Evolutionary conservation across 495 filamentous ascomycete species (phyloP).

Genomic region (Elasticomyces elasticus): DNA sequence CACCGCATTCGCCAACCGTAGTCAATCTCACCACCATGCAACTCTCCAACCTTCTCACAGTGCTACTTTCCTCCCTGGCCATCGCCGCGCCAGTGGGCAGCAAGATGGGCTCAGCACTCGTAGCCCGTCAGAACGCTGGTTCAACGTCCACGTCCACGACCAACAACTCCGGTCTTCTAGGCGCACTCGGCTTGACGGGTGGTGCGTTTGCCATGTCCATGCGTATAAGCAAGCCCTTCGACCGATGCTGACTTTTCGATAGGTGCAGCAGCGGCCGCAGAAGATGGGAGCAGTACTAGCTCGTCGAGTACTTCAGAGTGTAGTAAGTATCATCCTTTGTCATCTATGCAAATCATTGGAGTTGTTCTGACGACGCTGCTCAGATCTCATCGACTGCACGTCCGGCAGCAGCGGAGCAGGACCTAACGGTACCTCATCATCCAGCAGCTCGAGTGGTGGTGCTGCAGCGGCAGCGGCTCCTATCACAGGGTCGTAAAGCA

Average conservation of each 20-base stretch:
- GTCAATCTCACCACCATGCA: background rate
- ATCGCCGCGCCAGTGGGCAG: conserved; percentile 1
- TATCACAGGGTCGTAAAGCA: background rate
- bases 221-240: too few relatives aligned
- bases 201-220: too few relatives aligned
- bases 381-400: background rate
- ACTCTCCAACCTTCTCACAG: background rate
- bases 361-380: background rate
- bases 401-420: conserved; percentile 1
- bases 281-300: conserved; percentile 3
- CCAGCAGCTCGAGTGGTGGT: background rate
- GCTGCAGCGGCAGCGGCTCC: background rate
- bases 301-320: conserved; percentile 6
- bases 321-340: background rate
- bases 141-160: conserved; percentile 8
- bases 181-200: background rate
- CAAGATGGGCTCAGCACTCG: conserved; percentile 2
- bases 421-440: background rate
- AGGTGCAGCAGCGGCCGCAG: conserved; percentile 2
- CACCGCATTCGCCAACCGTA: background rate
- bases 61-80: background rate
- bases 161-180: background rate
- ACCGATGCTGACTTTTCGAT: background rate
- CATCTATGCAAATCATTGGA: background rate
- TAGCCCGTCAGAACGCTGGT: background rate